phyloP scores from a whole-genome alignment of 129 eudicot genomes.

The Flaveria sonorensis region DNA sequence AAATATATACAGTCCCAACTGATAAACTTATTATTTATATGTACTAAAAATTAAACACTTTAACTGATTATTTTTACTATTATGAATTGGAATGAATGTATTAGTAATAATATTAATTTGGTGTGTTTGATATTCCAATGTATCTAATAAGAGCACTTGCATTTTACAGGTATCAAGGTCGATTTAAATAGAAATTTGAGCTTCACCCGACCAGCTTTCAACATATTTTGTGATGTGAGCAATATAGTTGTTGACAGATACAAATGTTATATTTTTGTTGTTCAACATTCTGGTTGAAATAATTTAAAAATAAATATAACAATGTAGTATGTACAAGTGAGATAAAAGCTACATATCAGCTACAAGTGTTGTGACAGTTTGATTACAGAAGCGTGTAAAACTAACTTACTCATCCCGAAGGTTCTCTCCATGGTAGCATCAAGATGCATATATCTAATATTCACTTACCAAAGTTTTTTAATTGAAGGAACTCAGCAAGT shows the following conservation, averaged over 20 bases:
- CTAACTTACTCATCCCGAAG: too few species aligned
- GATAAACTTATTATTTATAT: background rate
- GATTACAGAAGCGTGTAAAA: too few species aligned
- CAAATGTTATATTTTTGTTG: slow-evolving; percentile 2
- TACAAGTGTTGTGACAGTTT: too few species aligned
- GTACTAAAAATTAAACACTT: background rate
- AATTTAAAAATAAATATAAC: background rate
- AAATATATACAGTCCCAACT: background rate
- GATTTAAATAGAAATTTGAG: slow-evolving; percentile 30
- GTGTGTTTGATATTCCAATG: background rate
- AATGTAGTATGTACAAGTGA: background rate
- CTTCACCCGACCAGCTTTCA: slow-evolving; percentile 39
- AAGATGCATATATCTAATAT: too few species aligned
- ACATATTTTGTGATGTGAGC: slow-evolving; percentile 31
- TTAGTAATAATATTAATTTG: background rate
- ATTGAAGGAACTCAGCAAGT: too few species aligned
- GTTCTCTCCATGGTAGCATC: too few species aligned
- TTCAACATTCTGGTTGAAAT: slow-evolving; percentile 7
- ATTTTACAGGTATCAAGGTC: slow-evolving; percentile 37
- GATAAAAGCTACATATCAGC: too few species aligned
- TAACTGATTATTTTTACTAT: background rate
- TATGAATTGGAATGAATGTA: background rate
- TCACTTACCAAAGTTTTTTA: too few species aligned
- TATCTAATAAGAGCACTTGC: slow-evolving; percentile 20
- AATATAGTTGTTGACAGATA: background rate